Base-by-base conservation (phyloP, 306 rosid species). In the Cucurbita maxima region DNA sequence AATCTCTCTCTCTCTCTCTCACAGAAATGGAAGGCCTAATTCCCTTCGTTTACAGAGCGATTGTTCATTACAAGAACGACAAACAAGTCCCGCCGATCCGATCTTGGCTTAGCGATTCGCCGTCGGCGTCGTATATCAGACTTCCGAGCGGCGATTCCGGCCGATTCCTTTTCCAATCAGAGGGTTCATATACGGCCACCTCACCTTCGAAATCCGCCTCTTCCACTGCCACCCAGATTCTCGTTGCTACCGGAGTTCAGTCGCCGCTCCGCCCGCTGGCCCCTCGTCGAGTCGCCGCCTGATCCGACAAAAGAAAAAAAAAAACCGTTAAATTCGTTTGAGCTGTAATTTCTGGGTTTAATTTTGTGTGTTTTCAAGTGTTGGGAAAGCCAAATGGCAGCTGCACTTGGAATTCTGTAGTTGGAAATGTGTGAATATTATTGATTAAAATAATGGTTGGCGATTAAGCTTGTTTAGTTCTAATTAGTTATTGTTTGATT, bases 1-100 rank as follows among this genome's bases (percentile, higher is more conserved):
- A 54, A 63, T 51, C 37, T 68, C 44, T 6, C 40, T 50, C 72
- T 52, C 20, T 41, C 41, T 66, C 60, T 70, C 74, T 57, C 54
- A 20, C 3, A 10, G 37, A 16, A 77, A 92, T 92, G 98, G 98
- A 92, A 83, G 98, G 98, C 76, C 84, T 92, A 15, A 90, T 92
- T 78, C 98, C 98, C 44, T 84, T 87, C 51, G 96, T 92, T 34
- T 92, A 92, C 85, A 88, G 48, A 76, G 89, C 95, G 1, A 83
- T 92, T 20, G 82, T 87, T 58, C 96, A 92, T 38, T 82, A 88
- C 90, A 92, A 81, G 88, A 78, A 75, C 77, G 88, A 71, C 0
- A 84, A 82, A 16, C 86, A 82, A 78, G 87, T 78, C 9, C 60
- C 82, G 7, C 57, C 15, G 40, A 44, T 86, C 3, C 87, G 84